Percentiles rank a stretch among this genome's conserved stretches.
These are phyloP conservation scores for Zymoseptoria ardabiliae DNA, from an alignment of 2,329 filamentous ascomycete genomes.

Conservation along the genomic window DNA sequence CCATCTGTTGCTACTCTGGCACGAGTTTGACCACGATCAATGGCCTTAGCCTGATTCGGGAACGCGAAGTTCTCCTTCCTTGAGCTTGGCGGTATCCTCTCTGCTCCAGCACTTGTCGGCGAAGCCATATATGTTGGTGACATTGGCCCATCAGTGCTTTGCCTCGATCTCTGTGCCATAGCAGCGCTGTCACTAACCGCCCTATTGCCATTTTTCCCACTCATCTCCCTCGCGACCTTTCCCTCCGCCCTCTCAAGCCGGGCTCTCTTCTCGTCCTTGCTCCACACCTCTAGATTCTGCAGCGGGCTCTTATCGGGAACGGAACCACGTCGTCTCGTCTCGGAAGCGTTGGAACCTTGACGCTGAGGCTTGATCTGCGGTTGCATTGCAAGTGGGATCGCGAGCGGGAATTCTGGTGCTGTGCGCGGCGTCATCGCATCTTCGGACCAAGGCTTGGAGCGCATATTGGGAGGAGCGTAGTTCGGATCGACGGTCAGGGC, in stretches of 20 bases:
- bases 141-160: neutral
- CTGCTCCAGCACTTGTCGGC: neutral
- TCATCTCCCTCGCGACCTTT: constrained; percentile 38
- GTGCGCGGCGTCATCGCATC: constrained; percentile 12
- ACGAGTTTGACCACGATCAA: neutral
- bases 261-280: constrained; percentile 89
- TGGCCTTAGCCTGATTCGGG: neutral
- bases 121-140: neutral
- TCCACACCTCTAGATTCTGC: constrained; percentile 89
- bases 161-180: neutral
- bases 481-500: constrained; percentile 20
- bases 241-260: constrained; percentile 76
- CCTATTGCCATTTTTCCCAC: constrained; percentile 16
- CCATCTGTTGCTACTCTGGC: neutral
- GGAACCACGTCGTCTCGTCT: constrained; percentile 41
- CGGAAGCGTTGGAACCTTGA: constrained; percentile 5
- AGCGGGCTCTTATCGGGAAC: constrained; percentile 82
- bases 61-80: neutral
- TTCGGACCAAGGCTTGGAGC: constrained; percentile 21
- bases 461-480: constrained; percentile 22
- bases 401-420: neutral
- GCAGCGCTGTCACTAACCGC: constrained; percentile 21
- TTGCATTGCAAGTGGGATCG: neutral
- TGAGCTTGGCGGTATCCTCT: neutral
- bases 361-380: neutral